Base-by-base conservation (phyloP, 805 yeast species). In the Candida tibetensis region DNA sequence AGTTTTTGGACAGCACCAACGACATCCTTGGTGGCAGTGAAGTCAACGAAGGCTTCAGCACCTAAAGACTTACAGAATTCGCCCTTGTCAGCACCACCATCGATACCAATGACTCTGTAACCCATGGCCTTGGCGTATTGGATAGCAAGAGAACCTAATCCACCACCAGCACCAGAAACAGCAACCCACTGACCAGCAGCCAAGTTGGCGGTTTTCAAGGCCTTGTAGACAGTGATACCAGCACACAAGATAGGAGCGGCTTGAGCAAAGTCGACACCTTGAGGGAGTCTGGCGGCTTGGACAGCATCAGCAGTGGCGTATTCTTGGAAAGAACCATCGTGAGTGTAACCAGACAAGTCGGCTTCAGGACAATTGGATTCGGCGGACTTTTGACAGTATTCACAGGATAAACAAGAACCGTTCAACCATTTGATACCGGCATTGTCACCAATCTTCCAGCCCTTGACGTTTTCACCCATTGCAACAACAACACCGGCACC, bases 201-300 rank as follows among this genome's bases (percentile, higher is more conserved):
- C 55, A 82, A 69, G 41, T 76, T 76, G 39, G 95, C 85, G 30
- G 86, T 82, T 74, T 85, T 85, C 60, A 86, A 71, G 31, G 95
- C 95, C 74, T 85, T 86, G 81, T 86, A 86, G 41, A 85, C 95
- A 28, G 95, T 86, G 63, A 86, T 80, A 66, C 95, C 95, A 26
- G 95, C 95, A 71, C 95, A 86, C 56, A 87, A 76, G 58, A 86
- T 79, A 52, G 95, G 95, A 8, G 95, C 81, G 45, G 79, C 76
- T 47, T 69, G 72, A 39, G 91, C 89, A 52, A 86, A 75, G 58
- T 87, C 90, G 29, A 85, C 69, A 42, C 81, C 84, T 53, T 74
- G 55, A 42, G 95, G 90, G 53, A 87, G 79, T 51, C 74, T 71
- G 29, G 95, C 95, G 28, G 93, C 95, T 58, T 86, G 95, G 41